Evolutionary conservation across 2,329 filamentous ascomycete species (phyloP), one percentile per base, ranked within the genome.

Genomic region (Claviceps africana): DNA sequence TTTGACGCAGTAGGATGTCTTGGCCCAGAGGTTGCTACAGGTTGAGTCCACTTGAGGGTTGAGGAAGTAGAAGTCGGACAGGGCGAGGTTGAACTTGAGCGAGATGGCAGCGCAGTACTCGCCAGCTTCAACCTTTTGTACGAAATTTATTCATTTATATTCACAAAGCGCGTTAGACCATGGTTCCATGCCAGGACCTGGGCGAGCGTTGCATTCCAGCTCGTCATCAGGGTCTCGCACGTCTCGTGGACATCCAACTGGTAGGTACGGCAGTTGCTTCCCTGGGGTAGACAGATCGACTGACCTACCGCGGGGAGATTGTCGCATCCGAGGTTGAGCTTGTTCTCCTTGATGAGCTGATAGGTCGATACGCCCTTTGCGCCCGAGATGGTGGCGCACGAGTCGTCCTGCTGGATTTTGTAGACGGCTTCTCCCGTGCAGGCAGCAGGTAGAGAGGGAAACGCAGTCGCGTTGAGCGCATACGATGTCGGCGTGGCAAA

Each of bases 41-140:
- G 17, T 35, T 6, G 30, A 13, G 31, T 47, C 15, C 5, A 47
- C 13, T 2, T 31, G 25, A 3, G 46, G 28, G 30, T 47, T 47
- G 28, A 47, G 30, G 31, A 85, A 69, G 53, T 66, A 64, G 51
- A 78, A 66, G 56, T 76, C 71, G 10, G 75, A 75, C 35, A 76
- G 62, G 3, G 59, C 57, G 2, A 67, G 59, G 33, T 66, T 53
- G 30, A 37, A 47, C 19, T 47, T 47, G 46, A 47, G 46, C 6
- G 46, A 31, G 11, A 47, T 31, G 19, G 30, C 10, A n/a, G 28
- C 30, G 30, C 46, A 47, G 31, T 47, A 35, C 17, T 47, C 46
- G 46, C 46, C 46, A 22, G 46, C 28, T 28, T 47, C 46, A 11
- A 47, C 46, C 46, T 37, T 21, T 43, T 33, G 4, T 9, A 9